Evolutionary conservation across 345 rosid genomes (phyloP).

Genomic region (Gossypium arboreum): DNA sequence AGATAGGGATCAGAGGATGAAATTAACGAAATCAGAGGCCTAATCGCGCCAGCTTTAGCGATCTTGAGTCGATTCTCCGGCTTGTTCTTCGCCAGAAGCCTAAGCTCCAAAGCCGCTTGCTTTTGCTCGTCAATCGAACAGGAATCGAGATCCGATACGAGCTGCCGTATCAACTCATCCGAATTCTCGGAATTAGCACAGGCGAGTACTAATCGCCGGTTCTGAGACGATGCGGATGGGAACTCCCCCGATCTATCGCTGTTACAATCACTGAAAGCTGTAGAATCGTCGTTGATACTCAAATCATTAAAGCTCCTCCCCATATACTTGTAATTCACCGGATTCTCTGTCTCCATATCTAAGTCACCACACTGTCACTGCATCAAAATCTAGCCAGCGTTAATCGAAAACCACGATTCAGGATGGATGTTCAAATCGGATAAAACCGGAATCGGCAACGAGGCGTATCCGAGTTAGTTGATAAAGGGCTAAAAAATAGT

Average conservation of each 20-base stretch:
- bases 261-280: slow-evolving; percentile 90
- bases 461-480: not conserved
- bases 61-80: slow-evolving; percentile 79
- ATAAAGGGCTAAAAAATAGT: slow-evolving; percentile 1
- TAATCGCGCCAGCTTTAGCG: slow-evolving; percentile 79
- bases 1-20: slow-evolving; percentile 70
- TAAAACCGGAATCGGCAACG: not conserved
- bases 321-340: slow-evolving; percentile 36
- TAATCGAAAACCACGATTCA: not conserved
- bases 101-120: slow-evolving; percentile 95
- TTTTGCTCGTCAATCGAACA: slow-evolving; percentile 75
- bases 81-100: slow-evolving; percentile 87
- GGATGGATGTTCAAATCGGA: not conserved
- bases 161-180: slow-evolving; percentile 65
- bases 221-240: slow-evolving; percentile 54
- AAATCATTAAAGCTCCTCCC: slow-evolving; percentile 40
- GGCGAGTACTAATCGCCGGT: slow-evolving; percentile 58
- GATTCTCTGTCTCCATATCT: slow-evolving; percentile 43
- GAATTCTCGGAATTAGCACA: slow-evolving; percentile 59
- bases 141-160: slow-evolving; percentile 67
- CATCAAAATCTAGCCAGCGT: slow-evolving; percentile 17
- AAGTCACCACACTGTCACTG: not conserved
- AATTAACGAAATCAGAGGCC: slow-evolving; percentile 60
- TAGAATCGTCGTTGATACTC: slow-evolving; percentile 43
- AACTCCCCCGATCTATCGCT: slow-evolving; percentile 98